Evolutionary conservation across 306 rosid species (phyloP).

Genomic region (Ziziphus jujuba): DNA sequence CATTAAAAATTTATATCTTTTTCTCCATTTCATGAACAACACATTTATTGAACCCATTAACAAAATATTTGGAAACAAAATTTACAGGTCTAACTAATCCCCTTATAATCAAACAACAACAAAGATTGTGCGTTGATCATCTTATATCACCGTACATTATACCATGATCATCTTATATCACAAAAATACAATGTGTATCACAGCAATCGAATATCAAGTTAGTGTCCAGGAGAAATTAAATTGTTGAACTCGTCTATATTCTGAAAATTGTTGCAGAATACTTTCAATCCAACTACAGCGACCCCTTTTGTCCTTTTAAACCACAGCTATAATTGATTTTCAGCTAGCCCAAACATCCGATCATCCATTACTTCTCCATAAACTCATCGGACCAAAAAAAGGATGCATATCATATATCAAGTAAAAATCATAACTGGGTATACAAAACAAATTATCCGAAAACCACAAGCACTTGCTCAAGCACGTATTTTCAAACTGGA

Average conservation of each 20-base stretch:
- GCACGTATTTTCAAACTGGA: neutral
- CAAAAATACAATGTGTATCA: constrained; percentile 5
- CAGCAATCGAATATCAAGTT: constrained; percentile 9
- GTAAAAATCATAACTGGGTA: constrained; percentile 10
- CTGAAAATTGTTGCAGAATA: constrained; percentile 1
- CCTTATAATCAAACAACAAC: too few species aligned
- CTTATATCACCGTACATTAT: neutral
- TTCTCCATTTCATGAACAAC: too few species aligned
- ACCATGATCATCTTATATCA: neutral
- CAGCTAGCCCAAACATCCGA: constrained; percentile 1
- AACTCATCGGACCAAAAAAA: neutral
- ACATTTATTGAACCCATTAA: too few species aligned
- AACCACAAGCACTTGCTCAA: constrained; percentile 12
- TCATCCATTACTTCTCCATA: constrained; percentile 3
- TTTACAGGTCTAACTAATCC: too few species aligned
- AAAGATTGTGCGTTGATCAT: too few species aligned
- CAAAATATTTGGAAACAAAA: too few species aligned
- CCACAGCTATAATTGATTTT: constrained; percentile 7
- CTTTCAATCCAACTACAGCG: constrained; percentile 7
- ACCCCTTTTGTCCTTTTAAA: neutral
- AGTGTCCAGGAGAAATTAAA: constrained; percentile 5
- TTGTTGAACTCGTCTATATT: neutral
- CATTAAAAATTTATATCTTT: too few species aligned
- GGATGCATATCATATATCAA: neutral
- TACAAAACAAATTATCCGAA: constrained; percentile 10